Conservation (phyloP, 805 yeast genomes). For the Ogataea naganishii region DNA sequence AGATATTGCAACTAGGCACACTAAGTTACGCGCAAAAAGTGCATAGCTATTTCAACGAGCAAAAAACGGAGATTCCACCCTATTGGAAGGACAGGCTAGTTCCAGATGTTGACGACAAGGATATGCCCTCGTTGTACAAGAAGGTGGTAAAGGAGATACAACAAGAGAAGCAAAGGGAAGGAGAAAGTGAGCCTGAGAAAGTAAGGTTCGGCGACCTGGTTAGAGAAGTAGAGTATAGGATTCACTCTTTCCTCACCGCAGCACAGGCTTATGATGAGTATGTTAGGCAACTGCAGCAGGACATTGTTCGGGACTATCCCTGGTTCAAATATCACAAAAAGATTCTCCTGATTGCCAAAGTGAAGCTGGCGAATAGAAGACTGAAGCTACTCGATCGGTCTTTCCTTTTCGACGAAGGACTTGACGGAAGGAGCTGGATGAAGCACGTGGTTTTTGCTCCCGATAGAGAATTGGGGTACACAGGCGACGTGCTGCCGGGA, state of each 20-base stretch:
- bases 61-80: conserved; percentile 17
- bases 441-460: conserved; percentile 60
- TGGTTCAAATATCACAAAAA: conserved; percentile 64
- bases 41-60: conserved; percentile 22
- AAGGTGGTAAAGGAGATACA: neutral
- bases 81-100: conserved; percentile 20
- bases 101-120: conserved; percentile 1
- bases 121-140: conserved; percentile 1
- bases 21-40: conserved; percentile 39
- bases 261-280: conserved; percentile 40
- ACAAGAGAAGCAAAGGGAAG: neutral
- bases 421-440: conserved; percentile 47
- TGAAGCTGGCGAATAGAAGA: conserved; percentile 45
- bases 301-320: conserved; percentile 59
- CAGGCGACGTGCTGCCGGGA: conserved; percentile 50
- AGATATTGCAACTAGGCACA: conserved; percentile 41
- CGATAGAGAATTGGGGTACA: conserved; percentile 39
- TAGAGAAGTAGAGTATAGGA: conserved; percentile 3
- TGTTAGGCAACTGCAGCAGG: conserved; percentile 36
- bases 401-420: conserved; percentile 39
- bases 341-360: conserved; percentile 47
- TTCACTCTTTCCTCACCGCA: conserved; percentile 11
- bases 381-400: conserved; percentile 46
- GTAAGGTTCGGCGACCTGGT: conserved; percentile 5
- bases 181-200: neutral